Conservation (phyloP, 768 basidiomycete species). For the Pisolithus marmoratus region DNA sequence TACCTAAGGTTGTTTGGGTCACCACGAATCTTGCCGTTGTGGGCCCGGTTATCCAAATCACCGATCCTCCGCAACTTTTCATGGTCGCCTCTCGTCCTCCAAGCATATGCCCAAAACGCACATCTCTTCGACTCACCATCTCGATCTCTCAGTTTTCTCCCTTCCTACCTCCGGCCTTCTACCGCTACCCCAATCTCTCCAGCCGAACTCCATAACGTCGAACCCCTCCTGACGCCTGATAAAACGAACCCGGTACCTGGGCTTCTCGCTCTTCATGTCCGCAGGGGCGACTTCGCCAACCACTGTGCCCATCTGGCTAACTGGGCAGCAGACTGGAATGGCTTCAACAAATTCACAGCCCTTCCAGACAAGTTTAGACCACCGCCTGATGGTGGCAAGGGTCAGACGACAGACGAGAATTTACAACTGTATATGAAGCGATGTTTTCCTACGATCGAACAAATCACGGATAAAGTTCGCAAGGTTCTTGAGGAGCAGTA, state of each 20-base stretch:
- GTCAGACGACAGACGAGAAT: constrained; percentile 25
- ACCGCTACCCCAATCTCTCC: constrained; percentile 3
- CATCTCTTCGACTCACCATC: constrained; percentile 29
- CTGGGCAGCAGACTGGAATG: constrained; percentile 39
- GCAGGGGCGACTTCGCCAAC: constrained; percentile 48
- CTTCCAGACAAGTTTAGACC: constrained; percentile 43
- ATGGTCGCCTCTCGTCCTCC: constrained; percentile 58
- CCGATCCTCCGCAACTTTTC: constrained; percentile 40
- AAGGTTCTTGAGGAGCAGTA: constrained; percentile 21
- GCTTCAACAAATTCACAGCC: constrained; percentile 48
- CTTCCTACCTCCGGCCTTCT: constrained; percentile 19
- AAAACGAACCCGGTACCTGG: constrained; percentile 37
- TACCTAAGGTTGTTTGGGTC: constrained; percentile 44
- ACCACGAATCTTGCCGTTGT: constrained; percentile 34
- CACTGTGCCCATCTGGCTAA: constrained; percentile 40
- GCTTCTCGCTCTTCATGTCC: constrained; percentile 51
- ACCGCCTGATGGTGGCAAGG: constrained; percentile 12
- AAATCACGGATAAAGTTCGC: constrained; percentile 39
- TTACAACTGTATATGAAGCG: constrained; percentile 34
- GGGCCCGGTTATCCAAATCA: constrained; percentile 45
- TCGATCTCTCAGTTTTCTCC: constrained; percentile 13
- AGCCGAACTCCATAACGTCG: constrained; percentile 18
- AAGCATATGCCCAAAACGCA: constrained; percentile 42
- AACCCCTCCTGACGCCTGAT: constrained; percentile 15
- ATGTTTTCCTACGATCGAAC: constrained; percentile 48